Evolutionary conservation across 345 rosid species (phyloP).

Genomic region (Nasturtium officinale): DNA sequence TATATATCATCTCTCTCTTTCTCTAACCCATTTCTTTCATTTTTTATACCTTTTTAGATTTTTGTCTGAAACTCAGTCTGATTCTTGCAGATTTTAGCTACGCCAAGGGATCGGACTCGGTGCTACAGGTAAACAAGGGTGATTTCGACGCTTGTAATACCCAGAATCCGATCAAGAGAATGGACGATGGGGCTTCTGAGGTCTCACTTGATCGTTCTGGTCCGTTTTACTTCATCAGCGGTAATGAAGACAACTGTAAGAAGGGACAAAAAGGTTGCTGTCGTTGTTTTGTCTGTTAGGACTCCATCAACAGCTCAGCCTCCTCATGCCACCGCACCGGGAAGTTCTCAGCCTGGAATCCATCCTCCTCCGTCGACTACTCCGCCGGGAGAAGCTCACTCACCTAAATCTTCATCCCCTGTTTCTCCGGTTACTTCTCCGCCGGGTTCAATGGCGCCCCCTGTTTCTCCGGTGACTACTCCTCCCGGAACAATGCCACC

Average conservation of each 20-base stretch:
- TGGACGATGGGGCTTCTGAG: conserved; percentile 61
- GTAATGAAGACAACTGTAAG: conserved; percentile 63
- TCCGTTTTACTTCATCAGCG: conserved; percentile 80
- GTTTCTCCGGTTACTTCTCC: not conserved
- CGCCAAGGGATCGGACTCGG: conserved; percentile 71
- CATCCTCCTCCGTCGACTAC: not conserved
- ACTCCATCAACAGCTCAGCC: conserved; percentile 33
- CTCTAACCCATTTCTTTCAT: not conserved
- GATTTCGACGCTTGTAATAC: conserved; percentile 64
- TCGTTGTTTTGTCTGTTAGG: conserved; percentile 66
- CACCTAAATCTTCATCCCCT: conserved; percentile 24
- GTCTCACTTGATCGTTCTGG: conserved; percentile 69
- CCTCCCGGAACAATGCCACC: conserved; percentile 25
- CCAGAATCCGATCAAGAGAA: conserved; percentile 49
- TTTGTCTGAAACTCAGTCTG: conserved; percentile 10
- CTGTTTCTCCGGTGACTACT: conserved; percentile 7
- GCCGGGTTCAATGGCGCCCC: conserved; percentile 16
- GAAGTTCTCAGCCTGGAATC: conserved; percentile 29
- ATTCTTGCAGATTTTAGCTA: conserved; percentile 68
- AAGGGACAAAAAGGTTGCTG: conserved; percentile 61
- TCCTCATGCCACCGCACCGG: conserved; percentile 40
- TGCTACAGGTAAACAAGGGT: conserved; percentile 57
- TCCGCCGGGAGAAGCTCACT: conserved; percentile 14
- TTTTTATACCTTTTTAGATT: not conserved
- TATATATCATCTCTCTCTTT: conserved; percentile 29